Evolutionary conservation across 2,329 filamentous ascomycete species (phyloP), one percentile per base, ranked within the genome.

Genomic region (Pseudogymnoascus sp.): DNA sequence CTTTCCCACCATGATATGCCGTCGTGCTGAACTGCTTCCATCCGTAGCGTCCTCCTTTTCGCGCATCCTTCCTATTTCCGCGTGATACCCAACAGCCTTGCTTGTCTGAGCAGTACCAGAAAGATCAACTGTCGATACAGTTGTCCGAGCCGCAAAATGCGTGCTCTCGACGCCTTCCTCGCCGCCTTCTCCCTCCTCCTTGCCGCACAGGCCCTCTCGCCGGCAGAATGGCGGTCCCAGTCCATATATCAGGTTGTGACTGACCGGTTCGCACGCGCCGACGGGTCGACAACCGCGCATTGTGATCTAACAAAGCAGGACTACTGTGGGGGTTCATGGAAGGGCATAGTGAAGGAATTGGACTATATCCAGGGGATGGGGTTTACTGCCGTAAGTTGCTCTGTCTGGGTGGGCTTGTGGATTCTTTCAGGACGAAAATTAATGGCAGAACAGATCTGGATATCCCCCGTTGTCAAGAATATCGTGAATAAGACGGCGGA

Each of bases 251-350:
- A 77, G 66, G 68, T 78, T 56, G 68, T 78, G 64, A 77, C 75
- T 8, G 76, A 77, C 64, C 70, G 76, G 7, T 77, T 76, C 62
- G 75, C 75, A 8, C 68, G 70, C 38, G 71, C 69, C 1, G 69
- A 74, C 60, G 73, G 72, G 5, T 72, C 73, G 21, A 73, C 69
- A 12, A 70, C 72, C 6, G 69, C 66, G 6, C 23, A 63, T 23
- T 75, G 73, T 62, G 66, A 67, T 49, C 37, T 62, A 14, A 68
- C 71, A 49, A 67, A 72, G 11, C 61, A 64, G 59, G 65, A 65
- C 23, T 81, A 80, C 69, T 82, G 79, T 63, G 78, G 78, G 59
- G 79, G 79, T 25, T 77, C 75, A 6, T 82, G 74, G 69, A 65
- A 70, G 49, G 80, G 80, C 4, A 75, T 82, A 56, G 76, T 76